Base-by-base conservation (phyloP, 371 early-diverging fungal genomes). In the Mucor piriformis region DNA sequence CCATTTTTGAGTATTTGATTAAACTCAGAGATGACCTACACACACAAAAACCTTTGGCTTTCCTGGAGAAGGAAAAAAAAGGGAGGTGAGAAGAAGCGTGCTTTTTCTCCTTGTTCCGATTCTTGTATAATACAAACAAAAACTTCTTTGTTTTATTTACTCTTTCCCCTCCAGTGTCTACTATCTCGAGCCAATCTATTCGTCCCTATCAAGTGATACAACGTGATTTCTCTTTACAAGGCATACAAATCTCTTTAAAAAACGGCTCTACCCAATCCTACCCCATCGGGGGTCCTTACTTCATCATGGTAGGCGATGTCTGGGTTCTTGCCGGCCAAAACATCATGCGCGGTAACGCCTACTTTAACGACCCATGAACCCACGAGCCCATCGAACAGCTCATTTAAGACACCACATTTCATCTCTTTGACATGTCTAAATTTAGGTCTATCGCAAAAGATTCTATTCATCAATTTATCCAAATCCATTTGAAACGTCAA, bases 271-370 rank as follows among this genome's bases (percentile, higher is more conserved):
- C 23, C 6, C 18, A 43, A 1, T 43, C 21, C 0, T 50, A 70
- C 8, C 35, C 47, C 3, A 46, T 52, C 0, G 79, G 79, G 3
- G 79, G 79, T 0, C 79, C 79, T 3, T 76, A 76, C 50, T 55
- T 27, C 0, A 40, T 79, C 2, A 62, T 60, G 40, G 79, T 79
- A 1, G 76, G 79, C 12, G 79, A 79, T 46, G 37, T 79, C 24
- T 79, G 79, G 79, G 52, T 76, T 20, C 66, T 79, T 66, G 76
- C 76, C 4, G 79, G 79, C 0, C 79, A 79, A 42, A 79, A 76
- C 38, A 79, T 76, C 55, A 79, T 79, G 79, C 65, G 79, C 23
- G 79, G 79, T 3, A 57, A 67, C 54, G 76, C 72, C 0, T 73
- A 54, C 34, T 57, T 64, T 10, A 16, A 50, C 3, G 55, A 67